Evolutionary conservation across 2,329 filamentous ascomycete genomes (phyloP).

Genomic region (Nemania diffusa): DNA sequence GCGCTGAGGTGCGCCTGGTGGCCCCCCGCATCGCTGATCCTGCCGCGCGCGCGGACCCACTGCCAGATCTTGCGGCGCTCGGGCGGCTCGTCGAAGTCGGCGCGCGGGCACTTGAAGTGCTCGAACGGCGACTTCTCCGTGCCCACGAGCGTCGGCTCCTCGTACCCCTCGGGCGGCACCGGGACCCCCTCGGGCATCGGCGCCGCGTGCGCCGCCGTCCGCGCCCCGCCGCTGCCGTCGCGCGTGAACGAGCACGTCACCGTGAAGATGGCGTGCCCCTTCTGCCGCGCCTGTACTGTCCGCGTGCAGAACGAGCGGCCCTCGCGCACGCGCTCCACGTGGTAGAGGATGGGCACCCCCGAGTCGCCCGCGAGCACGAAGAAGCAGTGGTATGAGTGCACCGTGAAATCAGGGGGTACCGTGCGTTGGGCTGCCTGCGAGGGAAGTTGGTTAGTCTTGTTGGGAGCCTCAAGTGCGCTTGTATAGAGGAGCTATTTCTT

Average conservation of each 20-base stretch:
- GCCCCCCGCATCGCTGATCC: conserved; percentile 77
- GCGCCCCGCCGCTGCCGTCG: conserved; percentile 64
- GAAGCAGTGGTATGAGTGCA: conserved; percentile 99
- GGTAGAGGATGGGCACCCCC: conserved; percentile 88
- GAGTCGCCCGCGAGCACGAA: conserved; percentile 92
- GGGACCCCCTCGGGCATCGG: conserved; percentile 62
- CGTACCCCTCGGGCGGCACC: conserved; percentile 55
- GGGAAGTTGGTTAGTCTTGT: conserved; percentile 21
- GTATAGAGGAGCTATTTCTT: neutral
- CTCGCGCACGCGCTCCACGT: conserved; percentile 92
- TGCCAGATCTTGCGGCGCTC: conserved; percentile 74
- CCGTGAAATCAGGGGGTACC: conserved; percentile 79
- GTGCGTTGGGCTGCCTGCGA: conserved; percentile 83
- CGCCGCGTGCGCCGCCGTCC: conserved; percentile 72
- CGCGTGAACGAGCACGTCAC: conserved; percentile 90
- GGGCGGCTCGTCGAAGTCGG: conserved; percentile 55
- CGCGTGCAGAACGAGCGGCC: conserved; percentile 90
- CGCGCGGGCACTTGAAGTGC: conserved; percentile 48
- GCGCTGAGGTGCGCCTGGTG: conserved; percentile 85
- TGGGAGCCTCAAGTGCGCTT: too few relatives aligned
- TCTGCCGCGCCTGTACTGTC: conserved; percentile 94
- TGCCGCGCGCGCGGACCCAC: conserved; percentile 80
- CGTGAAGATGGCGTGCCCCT: conserved; percentile 91
- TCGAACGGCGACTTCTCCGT: conserved; percentile 57
- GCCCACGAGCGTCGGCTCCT: conserved; percentile 60